Percentiles rank a stretch among this genome's conserved stretches.
Conservation (phyloP, 2,329 filamentous ascomycete genomes). For the Achaetomium macrosporum region DNA sequence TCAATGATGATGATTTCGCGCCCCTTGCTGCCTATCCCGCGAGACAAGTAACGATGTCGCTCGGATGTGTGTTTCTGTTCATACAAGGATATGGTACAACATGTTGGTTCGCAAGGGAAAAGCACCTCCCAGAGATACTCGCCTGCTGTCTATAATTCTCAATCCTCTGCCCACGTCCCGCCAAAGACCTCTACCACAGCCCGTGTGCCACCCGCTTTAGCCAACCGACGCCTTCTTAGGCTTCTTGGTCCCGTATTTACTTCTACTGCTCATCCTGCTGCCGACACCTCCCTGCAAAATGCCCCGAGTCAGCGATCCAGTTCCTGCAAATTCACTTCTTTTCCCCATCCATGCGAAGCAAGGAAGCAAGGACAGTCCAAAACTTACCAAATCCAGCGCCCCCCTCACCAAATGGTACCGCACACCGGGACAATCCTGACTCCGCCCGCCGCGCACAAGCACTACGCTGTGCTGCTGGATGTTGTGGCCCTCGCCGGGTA, state of each 20-base stretch:
- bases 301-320: constrained; percentile 12
- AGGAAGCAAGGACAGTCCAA: not conserved
- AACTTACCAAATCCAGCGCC: constrained; percentile 82
- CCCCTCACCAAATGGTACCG: constrained; percentile 91
- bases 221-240: constrained; percentile 71
- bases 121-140: not conserved
- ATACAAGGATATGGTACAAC: constrained; percentile 15
- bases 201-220: constrained; percentile 12
- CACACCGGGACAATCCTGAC: constrained; percentile 97
- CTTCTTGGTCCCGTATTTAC: constrained; percentile 98
- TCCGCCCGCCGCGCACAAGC: constrained; percentile 84
- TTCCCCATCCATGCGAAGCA: not conserved
- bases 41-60: not conserved
- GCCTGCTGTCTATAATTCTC: not conserved
- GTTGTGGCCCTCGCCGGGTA: constrained; percentile 96
- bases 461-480: constrained; percentile 99
- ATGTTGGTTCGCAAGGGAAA: not conserved
- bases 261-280: constrained; percentile 75
- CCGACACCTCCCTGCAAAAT: constrained; percentile 73
- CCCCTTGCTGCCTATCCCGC: not conserved
- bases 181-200: not conserved
- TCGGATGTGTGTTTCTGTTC: not conserved
- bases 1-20: constrained; percentile 1
- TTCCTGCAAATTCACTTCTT: too few species aligned
- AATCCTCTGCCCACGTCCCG: not conserved